Evolutionary conservation across 257 asterid genomes (phyloP).

Genomic region (Solanum infundibuliforme): DNA sequence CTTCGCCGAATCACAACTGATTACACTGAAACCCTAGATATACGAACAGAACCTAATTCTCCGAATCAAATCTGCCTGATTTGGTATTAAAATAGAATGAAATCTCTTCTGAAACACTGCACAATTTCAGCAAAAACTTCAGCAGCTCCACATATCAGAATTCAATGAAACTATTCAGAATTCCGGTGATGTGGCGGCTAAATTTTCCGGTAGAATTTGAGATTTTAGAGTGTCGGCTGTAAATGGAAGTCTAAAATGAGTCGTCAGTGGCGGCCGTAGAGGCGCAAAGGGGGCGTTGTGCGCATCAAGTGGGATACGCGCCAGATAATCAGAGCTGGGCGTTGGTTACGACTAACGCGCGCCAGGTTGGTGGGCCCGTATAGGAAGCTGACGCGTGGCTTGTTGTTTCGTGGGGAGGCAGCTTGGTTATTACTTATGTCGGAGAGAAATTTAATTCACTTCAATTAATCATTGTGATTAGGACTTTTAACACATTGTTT

Average conservation of each 20-base stretch:
- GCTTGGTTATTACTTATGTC: not conserved
- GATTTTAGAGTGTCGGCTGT: not conserved
- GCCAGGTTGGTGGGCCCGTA: constrained; percentile 9
- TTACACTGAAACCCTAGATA: not conserved
- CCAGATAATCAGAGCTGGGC: constrained; percentile 1
- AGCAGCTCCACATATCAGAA: not conserved
- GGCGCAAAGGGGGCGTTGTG: not conserved
- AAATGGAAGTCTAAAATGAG: not conserved
- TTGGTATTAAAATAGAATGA: not conserved
- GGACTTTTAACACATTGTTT: not conserved
- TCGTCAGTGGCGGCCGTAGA: not conserved
- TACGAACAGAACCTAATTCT: not conserved
- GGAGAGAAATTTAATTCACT: not conserved
- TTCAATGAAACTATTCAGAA: not conserved
- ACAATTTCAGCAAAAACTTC: not conserved
- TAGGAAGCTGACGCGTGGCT: not conserved
- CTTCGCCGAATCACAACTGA: not conserved
- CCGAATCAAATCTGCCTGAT: not conserved
- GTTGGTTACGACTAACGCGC: not conserved
- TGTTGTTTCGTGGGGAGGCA: not conserved
- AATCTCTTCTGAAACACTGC: not conserved
- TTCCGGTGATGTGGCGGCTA: not conserved
- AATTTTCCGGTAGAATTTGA: not conserved
- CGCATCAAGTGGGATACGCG: constrained; percentile 2
- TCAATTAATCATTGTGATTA: not conserved